Evolutionary conservation across 2,329 filamentous ascomycete genomes (phyloP), one percentile per base, ranked within the genome.

Genomic region (Ascocoryne sarcoides): DNA sequence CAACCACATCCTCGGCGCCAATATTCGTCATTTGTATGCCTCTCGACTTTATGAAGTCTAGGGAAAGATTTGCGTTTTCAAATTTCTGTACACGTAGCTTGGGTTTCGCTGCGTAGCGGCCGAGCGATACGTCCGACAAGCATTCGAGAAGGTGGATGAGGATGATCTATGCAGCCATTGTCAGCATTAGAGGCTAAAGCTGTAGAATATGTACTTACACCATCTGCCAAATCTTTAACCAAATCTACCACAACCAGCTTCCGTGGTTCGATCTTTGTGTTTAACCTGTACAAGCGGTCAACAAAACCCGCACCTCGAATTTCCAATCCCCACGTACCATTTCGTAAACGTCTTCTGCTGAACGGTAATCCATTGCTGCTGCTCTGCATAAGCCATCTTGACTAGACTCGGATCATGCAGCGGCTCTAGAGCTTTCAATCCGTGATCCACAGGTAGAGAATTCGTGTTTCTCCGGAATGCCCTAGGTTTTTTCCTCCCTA

Each of bases 321-420:
- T 18, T 12, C 3, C 32, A 20, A 33, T 26, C 21, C n/a, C 5
- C 17, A 31, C 51, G 18, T 47, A 85, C 83, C 92, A 98, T 85
- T 96, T 98, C 44, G 89, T 95, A 65, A 98, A 98, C 19, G 92
- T 98, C 75, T 96, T 98, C 65, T 96, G 84, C 70, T 96, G 90
- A 65, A 95, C 88, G 60, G 71, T 79, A 55, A 82, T 73, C 78
- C 78, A 82, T 62, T 72, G 69, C 62, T 80, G 74, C 64, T 81
- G 74, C 60, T 78, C 75, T 50, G 71, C 65, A 61, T 69, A 76
- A 43, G 74, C 76, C 77, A 81, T 82, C 62, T 68, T 79, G 56
- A 64, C 47, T 38, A 59, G 44, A 23, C 46, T 42, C 35, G 54
- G 48, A 43, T 60, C 57, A 57, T 59, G 51, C 48, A 46, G 53